Conservation (phyloP, 352 stramenopile species). For the Phytopythium delawarense region DNA sequence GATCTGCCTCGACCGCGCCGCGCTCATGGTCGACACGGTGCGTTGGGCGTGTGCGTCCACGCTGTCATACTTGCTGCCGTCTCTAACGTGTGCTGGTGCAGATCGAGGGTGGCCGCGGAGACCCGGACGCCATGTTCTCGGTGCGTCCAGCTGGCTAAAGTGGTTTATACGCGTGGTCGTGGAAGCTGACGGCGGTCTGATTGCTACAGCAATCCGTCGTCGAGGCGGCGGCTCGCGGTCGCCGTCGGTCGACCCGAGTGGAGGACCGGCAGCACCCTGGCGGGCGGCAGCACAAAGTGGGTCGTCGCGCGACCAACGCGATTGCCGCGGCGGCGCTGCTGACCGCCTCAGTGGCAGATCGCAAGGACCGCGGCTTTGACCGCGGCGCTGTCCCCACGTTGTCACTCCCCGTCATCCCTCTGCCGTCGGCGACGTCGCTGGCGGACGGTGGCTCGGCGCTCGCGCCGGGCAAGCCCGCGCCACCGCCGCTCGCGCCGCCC, state of each 20-base stretch:
- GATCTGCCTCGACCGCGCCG: slow-evolving; percentile 69
- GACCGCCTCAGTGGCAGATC: slow-evolving; percentile 15
- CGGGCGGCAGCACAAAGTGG: slow-evolving; percentile 4
- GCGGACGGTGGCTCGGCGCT: background rate
- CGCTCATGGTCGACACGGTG: slow-evolving; percentile 70
- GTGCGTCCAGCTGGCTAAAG: slow-evolving; percentile 6
- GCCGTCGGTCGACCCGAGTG: slow-evolving; percentile 17
- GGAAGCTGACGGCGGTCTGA: background rate
- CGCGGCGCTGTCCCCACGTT: slow-evolving; percentile 21
- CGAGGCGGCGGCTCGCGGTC: slow-evolving; percentile 10
- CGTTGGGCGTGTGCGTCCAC: slow-evolving; percentile 1
- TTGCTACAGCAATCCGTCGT: background rate
- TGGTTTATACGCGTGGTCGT: background rate
- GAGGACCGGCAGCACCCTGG: slow-evolving; percentile 2
- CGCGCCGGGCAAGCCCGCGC: slow-evolving; percentile 1
- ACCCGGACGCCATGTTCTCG: slow-evolving; percentile 64
- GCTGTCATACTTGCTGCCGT: background rate
- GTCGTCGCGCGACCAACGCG: slow-evolving; percentile 9
- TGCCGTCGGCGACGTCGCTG: background rate
- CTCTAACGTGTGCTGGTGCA: slow-evolving; percentile 13
- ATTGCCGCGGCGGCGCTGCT: slow-evolving; percentile 14
- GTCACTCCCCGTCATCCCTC: background rate
- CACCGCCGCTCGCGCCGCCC: slow-evolving; percentile 7
- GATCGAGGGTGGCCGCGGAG: slow-evolving; percentile 58
- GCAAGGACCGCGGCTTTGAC: slow-evolving; percentile 34